Evolutionary conservation across 2,329 filamentous ascomycete genomes (phyloP).

Genomic region (Keithomyces neogunnii): DNA sequence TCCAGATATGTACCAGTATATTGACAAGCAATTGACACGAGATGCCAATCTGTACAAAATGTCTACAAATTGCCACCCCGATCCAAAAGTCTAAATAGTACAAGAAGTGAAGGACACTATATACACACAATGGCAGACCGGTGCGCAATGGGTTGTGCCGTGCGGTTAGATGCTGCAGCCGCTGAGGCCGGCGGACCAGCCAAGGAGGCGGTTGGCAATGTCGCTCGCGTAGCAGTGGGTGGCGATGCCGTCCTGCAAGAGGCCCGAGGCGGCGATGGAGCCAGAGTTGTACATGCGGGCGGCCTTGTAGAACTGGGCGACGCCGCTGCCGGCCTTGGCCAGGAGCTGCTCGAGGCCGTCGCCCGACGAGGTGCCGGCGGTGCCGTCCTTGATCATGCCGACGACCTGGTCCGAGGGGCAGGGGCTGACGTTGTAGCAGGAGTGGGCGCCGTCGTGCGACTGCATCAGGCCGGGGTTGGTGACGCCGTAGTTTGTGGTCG

Average conservation of each 20-base stretch:
- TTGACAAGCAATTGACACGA: no score
- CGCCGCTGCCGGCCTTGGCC: conserved; percentile 18
- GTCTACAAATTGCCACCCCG: no score
- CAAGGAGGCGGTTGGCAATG: conserved; percentile 24
- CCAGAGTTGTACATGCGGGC: conserved; percentile 45
- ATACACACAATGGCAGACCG: no score
- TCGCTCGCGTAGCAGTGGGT: conserved; percentile 43
- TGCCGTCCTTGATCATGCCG: conserved; percentile 31
- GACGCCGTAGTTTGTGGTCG: conserved; percentile 30
- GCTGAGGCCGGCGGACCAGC: not conserved
- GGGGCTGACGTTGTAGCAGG: conserved; percentile 26
- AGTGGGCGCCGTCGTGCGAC: conserved; percentile 23
- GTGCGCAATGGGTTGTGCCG: no score
- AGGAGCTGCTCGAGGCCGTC: conserved; percentile 32
- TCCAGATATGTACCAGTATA: no score
- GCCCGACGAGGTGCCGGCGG: conserved; percentile 28
- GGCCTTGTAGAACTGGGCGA: conserved; percentile 30
- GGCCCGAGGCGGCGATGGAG: conserved; percentile 23
- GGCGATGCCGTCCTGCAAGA: conserved; percentile 29
- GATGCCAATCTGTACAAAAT: no score
- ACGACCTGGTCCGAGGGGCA: conserved; percentile 17
- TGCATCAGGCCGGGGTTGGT: conserved; percentile 35
- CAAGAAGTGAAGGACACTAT: no score
- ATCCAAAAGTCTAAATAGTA: no score
- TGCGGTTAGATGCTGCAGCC: no score